Evolutionary conservation across 306 rosid genomes (phyloP).

Genomic region (Bauhinia variegata): DNA sequence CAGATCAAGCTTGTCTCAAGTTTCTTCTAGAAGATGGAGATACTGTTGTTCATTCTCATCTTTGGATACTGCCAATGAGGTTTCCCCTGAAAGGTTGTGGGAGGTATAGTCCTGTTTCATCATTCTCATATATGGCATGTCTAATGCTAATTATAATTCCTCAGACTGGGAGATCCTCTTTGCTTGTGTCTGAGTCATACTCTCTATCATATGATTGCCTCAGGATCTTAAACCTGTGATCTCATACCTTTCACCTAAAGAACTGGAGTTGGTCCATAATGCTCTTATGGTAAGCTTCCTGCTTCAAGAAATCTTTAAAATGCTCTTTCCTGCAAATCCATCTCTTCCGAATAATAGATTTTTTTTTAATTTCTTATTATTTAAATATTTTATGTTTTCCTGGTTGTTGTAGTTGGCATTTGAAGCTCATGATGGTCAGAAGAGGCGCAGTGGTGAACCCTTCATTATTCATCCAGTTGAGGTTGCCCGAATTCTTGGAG

Average conservation of each 20-base stretch:
- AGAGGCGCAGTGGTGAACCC: slow-evolving; percentile 98
- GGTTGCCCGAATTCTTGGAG: slow-evolving; percentile 97
- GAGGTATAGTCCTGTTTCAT: slow-evolving; percentile 67
- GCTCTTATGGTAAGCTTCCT: slow-evolving; percentile 80
- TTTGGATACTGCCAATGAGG: slow-evolving; percentile 49
- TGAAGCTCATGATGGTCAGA: slow-evolving; percentile 98
- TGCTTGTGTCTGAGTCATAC: slow-evolving; percentile 36
- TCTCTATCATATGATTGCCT: slow-evolving; percentile 38
- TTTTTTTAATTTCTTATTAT: slow-evolving; percentile 10
- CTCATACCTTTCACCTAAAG: slow-evolving; percentile 78
- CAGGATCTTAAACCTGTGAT: slow-evolving; percentile 91
- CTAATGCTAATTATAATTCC: slow-evolving; percentile 36
- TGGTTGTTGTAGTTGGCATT: slow-evolving; percentile 75
- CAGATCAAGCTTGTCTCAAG: slow-evolving; percentile 56
- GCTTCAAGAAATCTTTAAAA: slow-evolving; percentile 32
- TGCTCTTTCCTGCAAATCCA: slow-evolving; percentile 30
- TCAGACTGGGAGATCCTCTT: slow-evolving; percentile 23
- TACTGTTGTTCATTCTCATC: slow-evolving; percentile 58
- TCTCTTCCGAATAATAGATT: slow-evolving; percentile 23
- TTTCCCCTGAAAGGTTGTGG: slow-evolving; percentile 88
- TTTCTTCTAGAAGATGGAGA: slow-evolving; percentile 55
- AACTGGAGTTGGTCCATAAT: slow-evolving; percentile 78
- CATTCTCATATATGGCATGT: slow-evolving; percentile 35
- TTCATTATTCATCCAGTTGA: slow-evolving; percentile 99
- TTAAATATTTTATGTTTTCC: slow-evolving; percentile 1